Evolutionary conservation across 352 stramenopile species (phyloP), one percentile per base, ranked within the genome.

Genomic region (Phytophthora sp.): DNA sequence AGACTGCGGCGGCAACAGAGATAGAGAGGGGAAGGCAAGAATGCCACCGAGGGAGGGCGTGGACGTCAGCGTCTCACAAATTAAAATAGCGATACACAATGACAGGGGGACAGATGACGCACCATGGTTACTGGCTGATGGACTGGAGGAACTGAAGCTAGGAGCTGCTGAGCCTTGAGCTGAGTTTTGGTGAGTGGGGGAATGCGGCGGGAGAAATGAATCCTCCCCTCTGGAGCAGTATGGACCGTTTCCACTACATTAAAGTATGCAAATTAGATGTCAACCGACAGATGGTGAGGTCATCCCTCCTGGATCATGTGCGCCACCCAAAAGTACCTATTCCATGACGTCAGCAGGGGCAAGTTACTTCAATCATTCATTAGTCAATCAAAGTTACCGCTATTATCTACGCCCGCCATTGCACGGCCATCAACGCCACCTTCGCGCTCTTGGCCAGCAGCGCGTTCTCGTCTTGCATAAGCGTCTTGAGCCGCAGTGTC

Each of bases 361-460:
- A 31, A 58, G 8, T 47, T 30, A 12, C 16, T 26, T 44, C 20
- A 12, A 39, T 36, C 26, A 58, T 36, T 62, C n/a, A n/a, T n/a
- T n/a, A n/a, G n/a, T n/a, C n/a, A 50, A n/a, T n/a, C 27, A 29
- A 39, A 6, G 30, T 24, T 16, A 16, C 39, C 39, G 39, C 39
- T 46, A 11, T 11, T 3, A 27, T 11, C 26, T 69, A 91, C 23
- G 81, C 76, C 21, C 77, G 50, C 83, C 83, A 90, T 66, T 92
- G 83, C 70, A 90, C 83, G 2, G 60, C 69, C 8, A 76, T 63
- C 24, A 92, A 47, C 26, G 83, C 83, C 41, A 74, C 44, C 45
- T 80, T 76, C n/a, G 81, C 83, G 62, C 81, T 89, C 46, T 73
- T 79, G 7, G 72, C 79, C 39, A 92, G 61, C 57, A 92, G 57